phyloP scores from a whole-genome alignment of 1,284 basidiomycete species.

The Apiotrichum brassicae region DNA sequence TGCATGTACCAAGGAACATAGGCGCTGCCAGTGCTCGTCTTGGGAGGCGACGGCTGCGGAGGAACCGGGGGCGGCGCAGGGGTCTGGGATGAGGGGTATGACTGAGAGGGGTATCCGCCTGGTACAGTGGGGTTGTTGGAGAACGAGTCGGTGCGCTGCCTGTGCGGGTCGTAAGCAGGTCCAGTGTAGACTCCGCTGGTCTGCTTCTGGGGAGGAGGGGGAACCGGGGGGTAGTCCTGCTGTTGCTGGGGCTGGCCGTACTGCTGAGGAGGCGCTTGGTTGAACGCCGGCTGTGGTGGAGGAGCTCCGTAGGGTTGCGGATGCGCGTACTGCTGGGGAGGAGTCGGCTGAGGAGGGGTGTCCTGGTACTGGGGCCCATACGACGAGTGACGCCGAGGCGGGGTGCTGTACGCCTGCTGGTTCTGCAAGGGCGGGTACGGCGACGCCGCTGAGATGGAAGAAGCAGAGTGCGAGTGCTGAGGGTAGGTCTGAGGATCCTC shows the following conservation, averaged over 20 bases:
- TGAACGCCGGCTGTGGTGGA: conserved; percentile 1
- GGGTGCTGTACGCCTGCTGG: conserved; percentile 2
- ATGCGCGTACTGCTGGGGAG: neutral
- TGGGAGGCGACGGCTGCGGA: neutral
- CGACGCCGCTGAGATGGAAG: neutral
- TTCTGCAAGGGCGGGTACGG: neutral
- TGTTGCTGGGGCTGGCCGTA: neutral
- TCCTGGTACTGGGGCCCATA: neutral
- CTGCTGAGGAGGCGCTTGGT: neutral
- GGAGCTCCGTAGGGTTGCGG: neutral
- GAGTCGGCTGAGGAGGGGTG: neutral
- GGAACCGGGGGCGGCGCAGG: neutral
- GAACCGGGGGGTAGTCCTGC: neutral
- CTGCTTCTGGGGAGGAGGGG: neutral
- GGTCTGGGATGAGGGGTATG: neutral
- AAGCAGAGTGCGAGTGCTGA: neutral
- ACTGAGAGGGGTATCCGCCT: neutral
- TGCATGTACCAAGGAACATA: conserved; percentile 45
- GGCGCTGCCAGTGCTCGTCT: conserved; percentile 15
- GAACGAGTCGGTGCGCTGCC: conserved; percentile 3
- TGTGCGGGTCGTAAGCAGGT: neutral
- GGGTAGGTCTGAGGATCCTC: neutral
- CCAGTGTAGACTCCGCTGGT: neutral
- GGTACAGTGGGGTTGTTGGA: neutral
- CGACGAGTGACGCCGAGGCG: neutral